A percentile compares a stretch with the other conserved stretches of the same genome.
phyloP scores from a whole-genome alignment of 1,139 yeast genomes.

The Pichia norvegensis region DNA sequence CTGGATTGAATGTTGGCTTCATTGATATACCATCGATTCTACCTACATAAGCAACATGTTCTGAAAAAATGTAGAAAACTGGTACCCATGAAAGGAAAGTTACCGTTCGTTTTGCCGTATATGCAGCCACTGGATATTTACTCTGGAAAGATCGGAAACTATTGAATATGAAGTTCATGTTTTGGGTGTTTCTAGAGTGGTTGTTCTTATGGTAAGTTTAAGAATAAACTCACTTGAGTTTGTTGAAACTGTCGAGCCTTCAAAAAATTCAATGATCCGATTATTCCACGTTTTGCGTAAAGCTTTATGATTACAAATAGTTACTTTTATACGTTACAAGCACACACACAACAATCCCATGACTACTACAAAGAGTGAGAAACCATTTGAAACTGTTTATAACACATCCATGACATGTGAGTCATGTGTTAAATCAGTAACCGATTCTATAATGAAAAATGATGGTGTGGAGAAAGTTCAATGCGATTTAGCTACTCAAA shows the following conservation, averaged over 20 bases:
- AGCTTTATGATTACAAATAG: neutral
- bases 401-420: constrained; percentile 76
- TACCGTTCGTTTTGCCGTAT: constrained; percentile 24
- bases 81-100: constrained; percentile 61
- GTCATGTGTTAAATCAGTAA: constrained; percentile 57
- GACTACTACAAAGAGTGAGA: neutral
- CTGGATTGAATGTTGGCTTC: constrained; percentile 79
- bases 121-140: constrained; percentile 13
- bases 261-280: too few species aligned
- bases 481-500: constrained; percentile 46
- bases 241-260: neutral
- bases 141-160: neutral
- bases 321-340: neutral
- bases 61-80: constrained; percentile 59
- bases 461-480: constrained; percentile 41
- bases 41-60: constrained; percentile 67
- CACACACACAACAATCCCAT: neutral
- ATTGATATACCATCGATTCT: constrained; percentile 78
- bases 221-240: too few species aligned
- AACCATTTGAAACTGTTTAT: constrained; percentile 46
- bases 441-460: constrained; percentile 41
- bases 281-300: too few species aligned
- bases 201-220: too few species aligned
- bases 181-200: too few species aligned
- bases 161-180: constrained; percentile 4